Conservation (phyloP, 2,329 filamentous ascomycete species). For the Alternaria triticina region DNA sequence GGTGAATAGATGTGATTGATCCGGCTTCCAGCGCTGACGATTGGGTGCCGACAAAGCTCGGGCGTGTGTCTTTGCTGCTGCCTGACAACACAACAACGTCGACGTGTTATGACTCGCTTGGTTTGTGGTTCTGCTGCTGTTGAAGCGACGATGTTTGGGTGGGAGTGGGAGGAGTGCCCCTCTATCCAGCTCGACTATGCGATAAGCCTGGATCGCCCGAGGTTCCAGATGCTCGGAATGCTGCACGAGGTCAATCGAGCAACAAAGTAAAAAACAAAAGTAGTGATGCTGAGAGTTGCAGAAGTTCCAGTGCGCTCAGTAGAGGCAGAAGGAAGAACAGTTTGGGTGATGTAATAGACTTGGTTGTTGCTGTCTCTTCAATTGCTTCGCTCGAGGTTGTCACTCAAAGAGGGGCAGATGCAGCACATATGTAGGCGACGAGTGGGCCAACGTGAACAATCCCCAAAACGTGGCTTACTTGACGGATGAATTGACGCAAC, state of each 20-base stretch:
- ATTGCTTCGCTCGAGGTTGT: constrained; percentile 18
- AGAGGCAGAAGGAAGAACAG: background rate
- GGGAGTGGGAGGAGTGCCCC: constrained; percentile 24
- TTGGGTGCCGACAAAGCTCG: constrained; percentile 37
- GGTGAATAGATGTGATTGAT: constrained; percentile 29
- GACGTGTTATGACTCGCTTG: constrained; percentile 15
- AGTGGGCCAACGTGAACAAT: constrained; percentile 37
- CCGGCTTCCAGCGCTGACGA: constrained; percentile 33
- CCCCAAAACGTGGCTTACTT: constrained; percentile 34
- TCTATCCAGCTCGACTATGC: constrained; percentile 26
- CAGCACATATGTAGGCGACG: constrained; percentile 40
- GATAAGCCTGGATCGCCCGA: constrained; percentile 46
- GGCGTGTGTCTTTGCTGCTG: constrained; percentile 32
- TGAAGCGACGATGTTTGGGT: constrained; percentile 9
- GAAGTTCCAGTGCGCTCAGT: background rate
- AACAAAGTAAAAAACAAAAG: constrained; percentile 3
- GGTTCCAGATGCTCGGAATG: constrained; percentile 33
- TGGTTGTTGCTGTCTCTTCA: constrained; percentile 9
- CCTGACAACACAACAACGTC: constrained; percentile 37
- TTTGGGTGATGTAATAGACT: constrained; percentile 12
- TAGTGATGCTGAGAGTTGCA: background rate
- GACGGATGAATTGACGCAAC: constrained; percentile 27
- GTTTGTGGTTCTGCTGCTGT: constrained; percentile 10
- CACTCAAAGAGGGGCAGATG: constrained; percentile 40
- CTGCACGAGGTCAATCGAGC: constrained; percentile 15